Evolutionary conservation across 164 flowering plant species (phyloP).

Genomic region (Liriodendron chinense): DNA sequence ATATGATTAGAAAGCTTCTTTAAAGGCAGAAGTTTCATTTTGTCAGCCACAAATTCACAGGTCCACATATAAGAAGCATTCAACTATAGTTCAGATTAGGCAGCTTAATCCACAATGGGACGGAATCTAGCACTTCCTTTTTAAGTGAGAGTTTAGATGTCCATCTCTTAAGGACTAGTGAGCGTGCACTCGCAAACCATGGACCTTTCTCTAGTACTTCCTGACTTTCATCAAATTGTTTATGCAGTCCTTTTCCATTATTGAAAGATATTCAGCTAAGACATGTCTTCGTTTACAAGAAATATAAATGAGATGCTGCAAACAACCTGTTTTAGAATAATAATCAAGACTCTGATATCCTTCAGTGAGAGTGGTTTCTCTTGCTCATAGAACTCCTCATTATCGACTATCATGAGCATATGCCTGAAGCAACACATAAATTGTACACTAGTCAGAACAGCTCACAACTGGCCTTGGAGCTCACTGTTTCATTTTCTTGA

Average conservation of each 20-base stretch:
- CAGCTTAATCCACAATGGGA: too few species aligned
- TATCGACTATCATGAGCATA: constrained; percentile 90
- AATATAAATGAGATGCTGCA: constrained; percentile 4
- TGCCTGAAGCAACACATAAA: constrained; percentile 47
- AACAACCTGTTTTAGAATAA: constrained; percentile 75
- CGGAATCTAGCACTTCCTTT: too few species aligned
- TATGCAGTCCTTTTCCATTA: neutral
- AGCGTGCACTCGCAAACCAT: too few species aligned
- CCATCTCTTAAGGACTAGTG: too few species aligned
- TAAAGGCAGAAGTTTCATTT: too few species aligned
- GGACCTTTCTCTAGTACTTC: too few species aligned
- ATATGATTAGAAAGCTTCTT: too few species aligned
- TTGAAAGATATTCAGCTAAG: neutral
- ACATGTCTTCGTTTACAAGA: neutral
- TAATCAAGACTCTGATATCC: constrained; percentile 72
- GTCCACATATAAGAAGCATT: too few species aligned
- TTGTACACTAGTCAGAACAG: neutral
- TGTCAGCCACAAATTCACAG: too few species aligned
- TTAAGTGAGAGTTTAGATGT: too few species aligned
- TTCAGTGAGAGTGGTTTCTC: constrained; percentile 81
- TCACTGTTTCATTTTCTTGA: neutral
- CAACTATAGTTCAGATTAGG: too few species aligned
- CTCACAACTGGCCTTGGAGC: neutral
- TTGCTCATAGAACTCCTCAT: constrained; percentile 95
- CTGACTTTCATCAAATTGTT: neutral